A percentile compares a stretch with the other conserved stretches of the same genome.
phyloP scores from a whole-genome alignment of 2,329 filamentous ascomycete genomes.

The Clarireedia paspali region DNA sequence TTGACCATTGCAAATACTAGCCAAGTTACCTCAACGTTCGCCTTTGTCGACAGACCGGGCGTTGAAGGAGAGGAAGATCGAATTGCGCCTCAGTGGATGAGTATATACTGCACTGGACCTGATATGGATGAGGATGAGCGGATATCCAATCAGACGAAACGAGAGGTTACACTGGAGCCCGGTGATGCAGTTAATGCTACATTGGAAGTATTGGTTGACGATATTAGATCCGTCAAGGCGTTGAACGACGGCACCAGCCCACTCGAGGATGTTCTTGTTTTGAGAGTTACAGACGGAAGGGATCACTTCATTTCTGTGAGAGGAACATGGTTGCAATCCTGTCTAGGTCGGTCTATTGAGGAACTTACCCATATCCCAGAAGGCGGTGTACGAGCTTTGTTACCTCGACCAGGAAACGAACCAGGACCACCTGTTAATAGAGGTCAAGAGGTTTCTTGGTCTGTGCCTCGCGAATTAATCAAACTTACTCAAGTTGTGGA shows the following conservation, averaged over 20 bases:
- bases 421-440: slow-evolving; percentile 27
- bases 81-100: slow-evolving; percentile 59
- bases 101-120: slow-evolving; percentile 53
- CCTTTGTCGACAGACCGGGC: slow-evolving; percentile 69
- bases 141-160: slow-evolving; percentile 14
- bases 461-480: slow-evolving; percentile 83
- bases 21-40: slow-evolving; percentile 68
- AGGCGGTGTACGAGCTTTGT: slow-evolving; percentile 62
- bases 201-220: slow-evolving; percentile 59
- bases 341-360: slow-evolving; percentile 78
- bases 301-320: slow-evolving; percentile 86
- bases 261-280: slow-evolving; percentile 80
- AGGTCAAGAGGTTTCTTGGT: slow-evolving; percentile 57
- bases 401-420: slow-evolving; percentile 1
- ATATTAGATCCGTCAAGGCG: slow-evolving; percentile 53
- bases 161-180: slow-evolving; percentile 62
- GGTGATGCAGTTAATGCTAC: slow-evolving; percentile 72
- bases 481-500: slow-evolving; percentile 76
- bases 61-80: slow-evolving; percentile 40
- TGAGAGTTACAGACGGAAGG: slow-evolving; percentile 74
- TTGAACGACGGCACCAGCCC: slow-evolving; percentile 61
- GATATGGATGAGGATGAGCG: slow-evolving; percentile 31
- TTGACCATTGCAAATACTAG: slow-evolving; percentile 92
- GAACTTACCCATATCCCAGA: slow-evolving; percentile 81
- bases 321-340: slow-evolving; percentile 72